These are phyloP conservation scores for Sphagnurus paluster DNA, from an alignment of 1,284 basidiomycete species.

Conservation along the genomic window DNA sequence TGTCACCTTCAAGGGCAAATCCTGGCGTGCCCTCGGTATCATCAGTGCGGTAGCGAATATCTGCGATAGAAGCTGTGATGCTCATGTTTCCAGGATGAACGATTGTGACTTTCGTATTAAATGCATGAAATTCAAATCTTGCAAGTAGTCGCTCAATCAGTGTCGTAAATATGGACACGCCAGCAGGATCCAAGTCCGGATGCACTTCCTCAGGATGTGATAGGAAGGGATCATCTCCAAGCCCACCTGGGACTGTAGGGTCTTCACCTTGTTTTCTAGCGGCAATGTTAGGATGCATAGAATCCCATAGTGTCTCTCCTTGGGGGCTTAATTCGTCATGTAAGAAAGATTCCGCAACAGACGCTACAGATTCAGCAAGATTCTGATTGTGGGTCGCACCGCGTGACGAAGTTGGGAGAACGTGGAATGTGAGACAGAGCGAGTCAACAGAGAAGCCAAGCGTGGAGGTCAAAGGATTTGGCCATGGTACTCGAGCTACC, in stretches of 20 bases:
- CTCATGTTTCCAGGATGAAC: constrained; percentile 62
- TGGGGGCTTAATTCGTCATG: constrained; percentile 74
- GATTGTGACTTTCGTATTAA: constrained; percentile 66
- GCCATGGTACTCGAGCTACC: constrained; percentile 76
- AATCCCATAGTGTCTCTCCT: constrained; percentile 72
- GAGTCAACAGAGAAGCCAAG: constrained; percentile 68
- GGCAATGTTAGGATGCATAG: constrained; percentile 50
- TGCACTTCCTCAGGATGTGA: constrained; percentile 39
- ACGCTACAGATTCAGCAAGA: constrained; percentile 75
- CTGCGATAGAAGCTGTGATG: constrained; percentile 57
- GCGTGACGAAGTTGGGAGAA: constrained; percentile 30
- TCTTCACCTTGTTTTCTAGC: constrained; percentile 28
- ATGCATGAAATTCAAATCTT: constrained; percentile 77
- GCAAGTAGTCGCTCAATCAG: constrained; percentile 84
- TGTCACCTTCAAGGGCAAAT: constrained; percentile 5
- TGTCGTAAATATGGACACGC: constrained; percentile 82
- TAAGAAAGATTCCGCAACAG: constrained; percentile 82
- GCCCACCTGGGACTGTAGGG: constrained; percentile 60
- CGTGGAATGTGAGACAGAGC: constrained; percentile 60
- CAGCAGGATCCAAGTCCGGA: constrained; percentile 60
- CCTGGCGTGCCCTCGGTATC: constrained; percentile 1
- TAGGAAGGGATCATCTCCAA: constrained; percentile 59
- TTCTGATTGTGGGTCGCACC: constrained; percentile 32
- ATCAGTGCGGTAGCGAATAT: constrained; percentile 59
- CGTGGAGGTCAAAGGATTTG: constrained; percentile 70